Evolutionary conservation across 1,284 basidiomycete species (phyloP), one percentile per base, ranked within the genome.

Genomic region (Erythrobasidium hasegawianum): DNA sequence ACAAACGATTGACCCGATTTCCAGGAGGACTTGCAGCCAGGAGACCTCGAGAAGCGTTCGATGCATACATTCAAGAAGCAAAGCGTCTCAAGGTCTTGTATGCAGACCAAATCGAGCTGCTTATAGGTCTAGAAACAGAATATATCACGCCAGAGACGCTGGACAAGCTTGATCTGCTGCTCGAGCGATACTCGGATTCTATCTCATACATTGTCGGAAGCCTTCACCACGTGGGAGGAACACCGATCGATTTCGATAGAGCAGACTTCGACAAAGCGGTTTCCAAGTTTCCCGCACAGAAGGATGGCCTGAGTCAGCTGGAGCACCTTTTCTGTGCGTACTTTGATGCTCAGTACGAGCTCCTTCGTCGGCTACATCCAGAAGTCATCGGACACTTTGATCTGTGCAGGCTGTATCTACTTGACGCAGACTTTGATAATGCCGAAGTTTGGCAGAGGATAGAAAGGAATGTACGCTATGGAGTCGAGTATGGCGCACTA

Each of bases 381-480:
- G 91, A 95, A 76, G 82, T 98, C 41, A 83, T 99, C 60, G 96
- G 92, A 0, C 95, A 98, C 78, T 83, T 97, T 70, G 95, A 98
- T 78, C 83, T 94, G 0, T 93, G 88, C 75, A 83, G 90, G 2
- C 81, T 96, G 16, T 96, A 87, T 80, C 80, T 81, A 33, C 88
- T 90, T 1, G 58, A 69, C 55, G 29, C 64, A 16, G 24, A 52
- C 43, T 74, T 76, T 16, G 29, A 41, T 3, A 2, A 41, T 0
- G 82, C 84, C 22, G 73, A 73, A 0, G 86, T 87, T 9, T 87
- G 85, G 83, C 76, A 79, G 38, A 86, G 84, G 74, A 79, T 93
- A 29, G 80, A 84, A 74, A 79, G 92, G 68, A 98, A 98, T 76
- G 79, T 98, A 67, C 74, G 76, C 26, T 87, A 81, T 67, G 93